Conservation (phyloP, 345 rosid genomes). For the Psidium friedrichsthalianum region DNA sequence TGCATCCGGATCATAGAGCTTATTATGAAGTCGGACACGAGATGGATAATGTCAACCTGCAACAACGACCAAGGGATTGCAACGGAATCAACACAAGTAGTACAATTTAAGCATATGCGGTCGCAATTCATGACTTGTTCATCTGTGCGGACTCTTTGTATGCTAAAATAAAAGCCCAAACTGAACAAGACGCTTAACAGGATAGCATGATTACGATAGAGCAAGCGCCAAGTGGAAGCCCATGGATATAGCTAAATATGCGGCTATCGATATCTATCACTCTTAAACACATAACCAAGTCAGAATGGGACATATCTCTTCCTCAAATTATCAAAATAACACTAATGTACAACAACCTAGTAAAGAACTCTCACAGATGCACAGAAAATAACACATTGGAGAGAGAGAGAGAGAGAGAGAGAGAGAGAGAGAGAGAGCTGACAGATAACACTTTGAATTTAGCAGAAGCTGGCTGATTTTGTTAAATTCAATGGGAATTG, state of each 20-base stretch:
- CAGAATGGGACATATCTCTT: not conserved
- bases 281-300: not conserved
- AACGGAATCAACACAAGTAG: not conserved
- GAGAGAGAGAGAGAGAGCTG: not conserved
- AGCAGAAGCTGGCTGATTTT: not conserved
- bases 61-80: not conserved
- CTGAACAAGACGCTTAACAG: not conserved
- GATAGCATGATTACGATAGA: not conserved
- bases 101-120: not conserved
- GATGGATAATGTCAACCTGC: conserved; percentile 34
- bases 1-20: not conserved
- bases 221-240: not conserved
- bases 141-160: not conserved
- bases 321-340: not conserved
- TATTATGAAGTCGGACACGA: not conserved
- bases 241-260: not conserved
- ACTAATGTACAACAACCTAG: not conserved
- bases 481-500: not conserved
- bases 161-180: not conserved
- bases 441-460: not conserved
- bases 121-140: not conserved
- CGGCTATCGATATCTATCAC: not conserved
- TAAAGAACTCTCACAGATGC: not conserved
- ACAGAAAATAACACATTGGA: not conserved
- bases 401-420: not conserved